Percentiles rank a stretch among this genome's conserved stretches.
Evolutionary conservation across 2,329 filamentous ascomycete species (phyloP).

Genomic region (Clarireedia monteithiana): DNA sequence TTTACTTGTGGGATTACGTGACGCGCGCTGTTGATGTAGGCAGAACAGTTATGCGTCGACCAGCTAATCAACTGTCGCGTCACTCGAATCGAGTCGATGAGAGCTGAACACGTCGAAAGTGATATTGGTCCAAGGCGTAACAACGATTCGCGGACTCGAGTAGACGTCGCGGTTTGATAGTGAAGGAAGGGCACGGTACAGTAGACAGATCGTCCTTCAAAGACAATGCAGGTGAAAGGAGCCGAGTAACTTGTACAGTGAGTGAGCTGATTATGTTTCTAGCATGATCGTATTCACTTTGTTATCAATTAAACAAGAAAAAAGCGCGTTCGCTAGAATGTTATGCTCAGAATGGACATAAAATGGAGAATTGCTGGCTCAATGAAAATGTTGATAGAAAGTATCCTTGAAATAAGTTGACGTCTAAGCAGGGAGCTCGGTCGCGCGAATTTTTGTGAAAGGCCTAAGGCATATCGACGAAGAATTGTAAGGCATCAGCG

Average conservation of each 20-base stretch:
- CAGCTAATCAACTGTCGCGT: background rate
- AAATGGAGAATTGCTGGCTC: background rate
- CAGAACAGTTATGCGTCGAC: background rate
- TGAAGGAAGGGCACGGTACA: background rate
- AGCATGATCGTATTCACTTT: background rate
- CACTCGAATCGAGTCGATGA: background rate
- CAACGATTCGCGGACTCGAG: background rate
- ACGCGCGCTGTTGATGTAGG: background rate
- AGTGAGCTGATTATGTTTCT: background rate
- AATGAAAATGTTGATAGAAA: too few species aligned
- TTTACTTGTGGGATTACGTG: background rate
- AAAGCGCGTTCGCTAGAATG: background rate
- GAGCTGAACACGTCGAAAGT: background rate
- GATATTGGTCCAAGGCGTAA: background rate
- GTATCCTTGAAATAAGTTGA: too few species aligned
- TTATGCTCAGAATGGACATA: background rate
- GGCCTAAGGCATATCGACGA: too few species aligned
- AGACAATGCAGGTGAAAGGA: too few species aligned
- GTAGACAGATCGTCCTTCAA: too few species aligned
- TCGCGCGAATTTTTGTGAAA: background rate
- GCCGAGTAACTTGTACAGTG: too few species aligned
- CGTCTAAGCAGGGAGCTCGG: background rate
- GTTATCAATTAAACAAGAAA: background rate
- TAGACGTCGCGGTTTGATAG: background rate
- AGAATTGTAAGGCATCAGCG: too few species aligned